A percentile compares a stretch with the other conserved stretches of the same genome.
Conservation (phyloP, 495 filamentous ascomycete genomes). For the Xylaria intraflava region DNA sequence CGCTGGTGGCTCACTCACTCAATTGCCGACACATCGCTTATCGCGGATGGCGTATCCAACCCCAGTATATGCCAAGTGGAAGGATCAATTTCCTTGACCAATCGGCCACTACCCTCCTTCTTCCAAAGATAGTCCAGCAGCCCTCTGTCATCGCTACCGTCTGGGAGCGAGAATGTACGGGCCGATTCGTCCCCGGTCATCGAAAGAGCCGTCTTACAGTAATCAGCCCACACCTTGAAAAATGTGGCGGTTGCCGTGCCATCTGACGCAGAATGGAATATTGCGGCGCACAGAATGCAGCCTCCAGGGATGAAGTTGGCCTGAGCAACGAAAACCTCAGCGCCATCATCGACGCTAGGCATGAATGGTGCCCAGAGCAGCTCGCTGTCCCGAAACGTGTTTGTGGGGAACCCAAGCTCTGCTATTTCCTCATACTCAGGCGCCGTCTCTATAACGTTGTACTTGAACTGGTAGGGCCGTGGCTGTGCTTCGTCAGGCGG, state of each 20-base stretch:
- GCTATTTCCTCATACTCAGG: conserved; percentile 6
- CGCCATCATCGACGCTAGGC: conserved; percentile 5
- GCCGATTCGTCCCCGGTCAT: background rate
- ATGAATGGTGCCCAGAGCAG: conserved; percentile 2
- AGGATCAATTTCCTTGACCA: background rate
- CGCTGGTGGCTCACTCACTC: too few relatives aligned
- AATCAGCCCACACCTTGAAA: conserved; percentile 9
- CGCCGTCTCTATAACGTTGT: conserved; percentile 6
- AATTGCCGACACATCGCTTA: too few relatives aligned
- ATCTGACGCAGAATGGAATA: conserved; percentile 9
- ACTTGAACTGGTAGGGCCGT: conserved; percentile 8
- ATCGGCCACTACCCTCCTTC: background rate
- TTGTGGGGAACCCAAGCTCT: conserved; percentile 8
- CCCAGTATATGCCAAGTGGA: conserved; percentile 1
- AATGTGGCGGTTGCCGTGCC: conserved; percentile 2
- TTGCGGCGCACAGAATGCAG: conserved; percentile 3
- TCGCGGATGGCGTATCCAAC: background rate
- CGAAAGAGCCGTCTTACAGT: conserved; percentile 1
- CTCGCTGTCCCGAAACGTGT: conserved; percentile 11
- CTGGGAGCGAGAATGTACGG: background rate
- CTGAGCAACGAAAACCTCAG: conserved; percentile 11
- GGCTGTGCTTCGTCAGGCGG: background rate
- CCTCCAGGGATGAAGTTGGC: conserved; percentile 16
- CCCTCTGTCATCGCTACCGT: background rate
- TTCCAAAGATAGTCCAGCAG: conserved; percentile 9